Evolutionary conservation across 2,329 filamentous ascomycete species (phyloP), one percentile per base, ranked within the genome.

Genomic region (Grosmannia serpens): DNA sequence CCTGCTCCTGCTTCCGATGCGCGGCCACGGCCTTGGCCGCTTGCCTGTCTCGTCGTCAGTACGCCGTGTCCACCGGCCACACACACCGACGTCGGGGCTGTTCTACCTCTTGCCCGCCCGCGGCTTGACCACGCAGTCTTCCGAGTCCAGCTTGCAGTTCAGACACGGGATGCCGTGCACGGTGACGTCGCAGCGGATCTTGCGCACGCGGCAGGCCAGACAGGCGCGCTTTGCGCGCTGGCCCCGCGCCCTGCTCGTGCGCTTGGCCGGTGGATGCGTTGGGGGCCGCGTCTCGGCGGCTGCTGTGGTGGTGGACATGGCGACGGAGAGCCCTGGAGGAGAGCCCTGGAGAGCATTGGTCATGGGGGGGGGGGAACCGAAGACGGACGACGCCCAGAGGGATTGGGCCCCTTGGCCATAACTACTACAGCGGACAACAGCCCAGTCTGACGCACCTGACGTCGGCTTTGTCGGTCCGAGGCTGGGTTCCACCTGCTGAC

Each of bases 171-270:
- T 59, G 29, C 60, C 60, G 35, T 53, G 27, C 31, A 59, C 26
- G 20, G 58, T 44, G 9, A 61, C 60, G 33, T 61, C 60, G 49
- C 60, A 61, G n/a, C 60, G 60, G 8, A 61, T 58, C 50, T 61
- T 61, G 13, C 60, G 51, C 38, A 53, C 56, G 5, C 59, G 31
- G 41, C 59, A 61, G 2, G 53, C 49, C 4, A 61, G 33, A 26
- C 59, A 61, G 27, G 59, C 59, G 8, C 55, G 35, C 15, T 52
- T 54, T 4, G 58, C 58, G 17, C 58, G 58, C 17, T 55, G 35
- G n/a, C 38, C 38, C 24, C 31, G 51, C 15, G 20, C 31, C 10
- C 51, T 53, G 51, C 20, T 20, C 3, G 20, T 4, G 29, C 29
- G 29, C 11, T 53, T 53, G 10, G 50, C 15, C 33, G 50, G 50